phyloP scores from a whole-genome alignment of 1,284 basidiomycete genomes.

The Trichosporon coremiiforme region DNA sequence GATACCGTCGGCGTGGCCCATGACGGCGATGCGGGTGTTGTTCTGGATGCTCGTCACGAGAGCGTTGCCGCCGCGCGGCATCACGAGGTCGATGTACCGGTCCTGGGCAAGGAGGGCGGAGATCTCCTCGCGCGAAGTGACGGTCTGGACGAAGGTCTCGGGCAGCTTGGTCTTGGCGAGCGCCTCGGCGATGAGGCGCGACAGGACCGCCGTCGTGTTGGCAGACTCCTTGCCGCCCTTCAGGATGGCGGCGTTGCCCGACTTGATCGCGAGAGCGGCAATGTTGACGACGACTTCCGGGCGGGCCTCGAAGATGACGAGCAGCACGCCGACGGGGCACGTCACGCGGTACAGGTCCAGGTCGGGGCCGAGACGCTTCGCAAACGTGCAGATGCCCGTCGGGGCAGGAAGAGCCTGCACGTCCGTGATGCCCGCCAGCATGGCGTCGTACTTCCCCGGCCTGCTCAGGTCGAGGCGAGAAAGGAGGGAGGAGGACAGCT shows the following conservation, averaged over 20 bases:
- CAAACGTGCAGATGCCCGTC: conserved; percentile 82
- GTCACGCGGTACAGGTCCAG: conserved; percentile 91
- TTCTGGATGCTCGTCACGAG: conserved; percentile 88
- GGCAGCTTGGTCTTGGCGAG: conserved; percentile 74
- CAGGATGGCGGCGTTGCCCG: conserved; percentile 92
- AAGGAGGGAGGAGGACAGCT: conserved; percentile 77
- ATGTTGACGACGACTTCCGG: conserved; percentile 99
- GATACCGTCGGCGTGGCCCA: conserved; percentile 83
- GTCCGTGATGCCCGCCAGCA: conserved; percentile 86
- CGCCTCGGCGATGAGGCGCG: conserved; percentile 76
- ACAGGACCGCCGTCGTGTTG: conserved; percentile 72
- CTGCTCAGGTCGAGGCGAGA: conserved; percentile 82
- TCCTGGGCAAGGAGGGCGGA: conserved; percentile 82
- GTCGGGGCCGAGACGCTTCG: conserved; percentile 78
- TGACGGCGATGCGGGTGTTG: conserved; percentile 89
- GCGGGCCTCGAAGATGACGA: conserved; percentile 96
- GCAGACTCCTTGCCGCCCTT: conserved; percentile 96
- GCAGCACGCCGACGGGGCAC: conserved; percentile 93
- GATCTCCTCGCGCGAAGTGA: conserved; percentile 91
- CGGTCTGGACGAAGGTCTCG: conserved; percentile 80
- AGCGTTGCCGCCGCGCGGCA: conserved; percentile 90
- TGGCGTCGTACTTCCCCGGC: conserved; percentile 88
- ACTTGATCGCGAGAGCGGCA: conserved; percentile 92
- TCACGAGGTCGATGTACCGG: conserved; percentile 92
- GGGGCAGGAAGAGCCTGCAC: conserved; percentile 85